These are phyloP conservation scores for Sporothrix curviconia DNA, from an alignment of 2,329 filamentous ascomycete genomes.

Conservation along the genomic window DNA sequence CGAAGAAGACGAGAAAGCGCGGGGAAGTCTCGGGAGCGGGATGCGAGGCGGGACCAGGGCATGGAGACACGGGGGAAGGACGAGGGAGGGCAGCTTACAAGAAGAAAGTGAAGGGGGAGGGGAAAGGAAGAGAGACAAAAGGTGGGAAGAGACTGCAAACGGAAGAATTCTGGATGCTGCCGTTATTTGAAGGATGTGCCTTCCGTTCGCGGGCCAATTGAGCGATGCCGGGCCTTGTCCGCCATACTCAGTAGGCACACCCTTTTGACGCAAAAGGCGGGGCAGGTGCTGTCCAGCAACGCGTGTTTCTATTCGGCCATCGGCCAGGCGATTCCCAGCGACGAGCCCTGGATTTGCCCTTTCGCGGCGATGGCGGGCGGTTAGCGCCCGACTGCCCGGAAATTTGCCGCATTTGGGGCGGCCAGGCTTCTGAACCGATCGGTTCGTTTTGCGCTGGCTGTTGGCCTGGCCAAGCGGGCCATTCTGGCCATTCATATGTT, in stretches of 20 bases:
- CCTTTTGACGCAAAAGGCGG: slow-evolving; percentile 7
- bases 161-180: background rate
- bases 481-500: too few species aligned
- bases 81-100: background rate
- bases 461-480: too few species aligned
- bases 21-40: background rate
- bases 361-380: background rate
- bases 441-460: too few species aligned
- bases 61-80: background rate
- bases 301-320: background rate
- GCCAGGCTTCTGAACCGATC: background rate
- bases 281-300: background rate
- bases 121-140: background rate
- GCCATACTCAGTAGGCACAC: too few species aligned
- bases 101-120: background rate
- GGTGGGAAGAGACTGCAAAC: background rate
- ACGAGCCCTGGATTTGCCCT: background rate
- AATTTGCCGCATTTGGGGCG: background rate
- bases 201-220: background rate
- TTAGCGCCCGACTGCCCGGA: background rate
- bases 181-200: background rate
- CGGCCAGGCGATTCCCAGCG: background rate
- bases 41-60: slow-evolving; percentile 1
- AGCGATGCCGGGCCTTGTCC: background rate
- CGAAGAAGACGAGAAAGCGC: background rate